These are phyloP conservation scores for Eucalyptus polyanthemos DNA, from an alignment of 345 rosid genomes.

Conservation along the genomic window DNA sequence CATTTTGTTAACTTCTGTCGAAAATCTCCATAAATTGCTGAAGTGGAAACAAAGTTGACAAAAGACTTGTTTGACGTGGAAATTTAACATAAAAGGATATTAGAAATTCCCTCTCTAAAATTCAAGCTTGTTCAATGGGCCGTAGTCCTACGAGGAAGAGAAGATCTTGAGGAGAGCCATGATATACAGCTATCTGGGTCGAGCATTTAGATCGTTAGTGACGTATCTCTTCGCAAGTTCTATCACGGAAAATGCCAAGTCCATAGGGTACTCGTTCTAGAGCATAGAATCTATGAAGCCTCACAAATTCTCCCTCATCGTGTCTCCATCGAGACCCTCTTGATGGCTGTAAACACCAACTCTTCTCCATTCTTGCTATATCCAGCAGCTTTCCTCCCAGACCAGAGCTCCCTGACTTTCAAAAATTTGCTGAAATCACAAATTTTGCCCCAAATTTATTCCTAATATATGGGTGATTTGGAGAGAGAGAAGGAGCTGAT, in stretches of 20 bases:
- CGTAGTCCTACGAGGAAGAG: neutral
- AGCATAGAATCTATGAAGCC: neutral
- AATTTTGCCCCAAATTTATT: neutral
- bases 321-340: neutral
- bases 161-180: neutral
- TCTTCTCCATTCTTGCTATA: neutral
- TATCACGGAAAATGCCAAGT: neutral
- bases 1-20: neutral
- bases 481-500: neutral
- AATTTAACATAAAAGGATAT: neutral
- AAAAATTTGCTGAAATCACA: neutral
- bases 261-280: neutral
- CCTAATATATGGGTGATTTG: neutral
- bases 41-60: neutral
- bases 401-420: neutral
- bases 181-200: neutral
- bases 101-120: neutral
- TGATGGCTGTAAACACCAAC: neutral
- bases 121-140: neutral
- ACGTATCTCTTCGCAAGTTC: neutral
- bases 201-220: neutral
- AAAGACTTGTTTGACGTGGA: neutral
- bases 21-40: neutral
- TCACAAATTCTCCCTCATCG: neutral
- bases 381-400: neutral